These are phyloP conservation scores for Gossypium gossypioides DNA, from an alignment of 441 rosid genomes.

Conservation along the genomic window DNA sequence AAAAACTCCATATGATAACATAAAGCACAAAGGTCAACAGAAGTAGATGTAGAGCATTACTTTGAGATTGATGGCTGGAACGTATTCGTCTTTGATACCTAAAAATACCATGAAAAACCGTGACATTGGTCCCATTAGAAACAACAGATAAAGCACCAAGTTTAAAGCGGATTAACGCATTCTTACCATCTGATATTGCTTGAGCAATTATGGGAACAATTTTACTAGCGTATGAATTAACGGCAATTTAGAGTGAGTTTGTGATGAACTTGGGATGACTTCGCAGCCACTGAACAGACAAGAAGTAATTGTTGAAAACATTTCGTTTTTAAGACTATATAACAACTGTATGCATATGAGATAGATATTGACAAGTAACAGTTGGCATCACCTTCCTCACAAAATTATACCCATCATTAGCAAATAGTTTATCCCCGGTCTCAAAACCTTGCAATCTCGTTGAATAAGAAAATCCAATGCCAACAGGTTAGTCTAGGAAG, in stretches of 20 bases:
- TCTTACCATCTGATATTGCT: constrained; percentile 31
- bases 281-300: constrained; percentile 26
- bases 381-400: constrained; percentile 23
- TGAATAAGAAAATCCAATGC: constrained; percentile 43
- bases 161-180: background rate
- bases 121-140: background rate
- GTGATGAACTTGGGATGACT: constrained; percentile 26
- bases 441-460: constrained; percentile 14
- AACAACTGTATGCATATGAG: no score
- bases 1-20: no score
- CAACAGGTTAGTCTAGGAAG: constrained; percentile 38
- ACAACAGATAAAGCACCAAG: background rate
- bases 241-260: constrained; percentile 27
- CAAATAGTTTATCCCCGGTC: constrained; percentile 23
- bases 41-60: background rate
- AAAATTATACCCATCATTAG: constrained; percentile 17
- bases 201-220: constrained; percentile 30
- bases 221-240: constrained; percentile 36
- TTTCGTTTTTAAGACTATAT: background rate
- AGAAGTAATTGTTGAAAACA: background rate
- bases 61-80: constrained; percentile 17
- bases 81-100: constrained; percentile 9
- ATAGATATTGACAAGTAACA: background rate
- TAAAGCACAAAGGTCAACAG: no score
- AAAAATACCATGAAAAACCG: background rate